Base-by-base conservation (phyloP, 257 asterid species). In the Salvia hispanica region DNA sequence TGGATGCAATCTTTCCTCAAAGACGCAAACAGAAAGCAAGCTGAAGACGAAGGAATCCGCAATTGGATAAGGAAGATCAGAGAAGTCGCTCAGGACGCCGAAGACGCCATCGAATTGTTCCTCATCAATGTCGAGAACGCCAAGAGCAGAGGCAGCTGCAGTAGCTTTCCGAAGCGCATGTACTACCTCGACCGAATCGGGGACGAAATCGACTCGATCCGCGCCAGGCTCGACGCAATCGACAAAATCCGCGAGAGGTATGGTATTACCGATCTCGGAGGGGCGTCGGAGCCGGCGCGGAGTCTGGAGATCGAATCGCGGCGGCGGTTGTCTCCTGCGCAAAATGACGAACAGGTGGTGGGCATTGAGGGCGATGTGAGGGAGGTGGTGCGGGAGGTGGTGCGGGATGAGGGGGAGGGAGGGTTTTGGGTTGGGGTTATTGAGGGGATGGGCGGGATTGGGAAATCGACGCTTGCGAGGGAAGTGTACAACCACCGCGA, bases 1-100 rank as follows among this genome's bases (percentile, higher is more conserved):
- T 34, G 60, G 66, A 72, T 73, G 76, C 73, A 68, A 37, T 68
- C 73, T 12, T 77, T 69, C 50, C 78, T 77, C 8, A 64, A 64
- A 73, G 63, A 58, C 16, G 63, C 63, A 0, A 9, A 13, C 47
- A 16, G n/a, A 6, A 58, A 34, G 31, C 63, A 58, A 58, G 63
- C 6, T 3, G 2, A 6, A 4, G 46, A 58, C 63, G 63, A 36
- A 11, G 42, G 47, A 0, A 12, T 58, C 5, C 63, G 47, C 3
- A n/a, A 34, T n/a, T 58, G 63, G 63, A 58, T 58, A 58, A 33
- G 10, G 3, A 42, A 58, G 63, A 36, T 58, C 28, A 58, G 63
- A 36, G 63, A 58, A 10, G 63, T 58, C 5, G 63, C 63, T 13
- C 46, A 5, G 0, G 63, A 58, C 15, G 21, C 63, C 3, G 46